phyloP scores from a whole-genome alignment of 345 rosid genomes.

The Aurinia saxatilis region DNA sequence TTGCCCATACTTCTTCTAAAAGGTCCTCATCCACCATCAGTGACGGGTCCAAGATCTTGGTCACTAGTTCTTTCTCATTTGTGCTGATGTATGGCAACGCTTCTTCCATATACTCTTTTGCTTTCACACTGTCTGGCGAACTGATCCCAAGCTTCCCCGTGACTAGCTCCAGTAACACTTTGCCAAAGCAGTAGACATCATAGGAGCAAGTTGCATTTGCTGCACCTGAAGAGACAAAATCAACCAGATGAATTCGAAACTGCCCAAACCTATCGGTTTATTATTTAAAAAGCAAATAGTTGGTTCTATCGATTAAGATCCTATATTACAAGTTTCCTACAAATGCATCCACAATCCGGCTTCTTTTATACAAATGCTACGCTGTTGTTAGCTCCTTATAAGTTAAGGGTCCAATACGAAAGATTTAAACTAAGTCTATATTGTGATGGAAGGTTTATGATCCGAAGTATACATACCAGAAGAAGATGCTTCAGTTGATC shows the following conservation, averaged over 20 bases:
- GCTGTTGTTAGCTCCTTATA: neutral
- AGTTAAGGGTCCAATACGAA: neutral
- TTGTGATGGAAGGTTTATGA: neutral
- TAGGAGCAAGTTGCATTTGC: conserved; percentile 57
- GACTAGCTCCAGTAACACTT: conserved; percentile 89
- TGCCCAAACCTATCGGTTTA: neutral
- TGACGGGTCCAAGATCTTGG: conserved; percentile 83
- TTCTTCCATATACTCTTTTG: conserved; percentile 71
- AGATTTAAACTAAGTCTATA: neutral
- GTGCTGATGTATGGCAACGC: conserved; percentile 67
- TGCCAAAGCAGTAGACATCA: conserved; percentile 94
- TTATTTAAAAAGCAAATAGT: neutral
- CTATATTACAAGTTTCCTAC: neutral
- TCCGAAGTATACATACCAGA: conserved; percentile 47
- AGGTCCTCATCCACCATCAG: conserved; percentile 87
- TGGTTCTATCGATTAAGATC: neutral
- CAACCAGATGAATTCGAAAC: neutral
- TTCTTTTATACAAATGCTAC: neutral
- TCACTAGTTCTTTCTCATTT: conserved; percentile 86
- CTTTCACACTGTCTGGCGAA: conserved; percentile 48
- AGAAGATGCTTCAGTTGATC: conserved; percentile 68
- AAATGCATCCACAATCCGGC: neutral
- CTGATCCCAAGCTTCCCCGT: conserved; percentile 93
- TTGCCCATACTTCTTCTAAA: conserved; percentile 98
- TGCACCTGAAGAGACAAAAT: conserved; percentile 36